Conservation (phyloP, 2,329 filamentous ascomycete genomes). For the Penicillium rolfsii region DNA sequence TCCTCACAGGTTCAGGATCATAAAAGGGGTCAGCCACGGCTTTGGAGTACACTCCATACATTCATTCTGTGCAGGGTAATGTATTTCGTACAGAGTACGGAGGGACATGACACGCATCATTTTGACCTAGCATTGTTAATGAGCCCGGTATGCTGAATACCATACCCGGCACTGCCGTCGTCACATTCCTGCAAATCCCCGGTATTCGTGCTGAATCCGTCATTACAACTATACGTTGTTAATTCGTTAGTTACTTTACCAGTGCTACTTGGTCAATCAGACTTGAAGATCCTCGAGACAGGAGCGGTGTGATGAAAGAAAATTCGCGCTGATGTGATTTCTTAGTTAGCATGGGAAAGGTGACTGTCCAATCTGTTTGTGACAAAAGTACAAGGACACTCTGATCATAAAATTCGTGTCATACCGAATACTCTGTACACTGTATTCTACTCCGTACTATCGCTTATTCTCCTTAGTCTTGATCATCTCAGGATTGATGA, state of each 20-base stretch:
- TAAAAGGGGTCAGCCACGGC: neutral
- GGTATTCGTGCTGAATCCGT: constrained; percentile 1
- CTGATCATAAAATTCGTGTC: neutral
- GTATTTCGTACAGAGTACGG: neutral
- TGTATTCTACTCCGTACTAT: neutral
- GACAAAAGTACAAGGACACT: neutral
- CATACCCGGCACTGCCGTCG: constrained; percentile 15
- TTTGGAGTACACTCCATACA: neutral
- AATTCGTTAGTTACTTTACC: too few relatives aligned
- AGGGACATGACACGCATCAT: neutral
- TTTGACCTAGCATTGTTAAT: neutral
- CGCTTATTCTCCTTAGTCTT: neutral
- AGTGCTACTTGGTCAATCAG: neutral
- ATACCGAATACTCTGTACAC: neutral
- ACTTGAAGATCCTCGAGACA: neutral
- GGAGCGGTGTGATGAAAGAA: constrained; percentile 7
- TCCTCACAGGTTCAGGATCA: neutral
- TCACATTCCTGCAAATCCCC: constrained; percentile 23
- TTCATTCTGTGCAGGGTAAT: neutral
- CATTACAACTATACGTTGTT: neutral
- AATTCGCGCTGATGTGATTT: constrained; percentile 10
- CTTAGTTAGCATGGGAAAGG: neutral
- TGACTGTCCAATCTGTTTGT: neutral
- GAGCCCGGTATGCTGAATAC: constrained; percentile 29
- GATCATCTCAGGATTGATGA: constrained; percentile 9